A percentile compares a stretch with the other conserved stretches of the same genome.
Evolutionary conservation across 805 yeast genomes (phyloP).

Genomic region (Candida suzukii): DNA sequence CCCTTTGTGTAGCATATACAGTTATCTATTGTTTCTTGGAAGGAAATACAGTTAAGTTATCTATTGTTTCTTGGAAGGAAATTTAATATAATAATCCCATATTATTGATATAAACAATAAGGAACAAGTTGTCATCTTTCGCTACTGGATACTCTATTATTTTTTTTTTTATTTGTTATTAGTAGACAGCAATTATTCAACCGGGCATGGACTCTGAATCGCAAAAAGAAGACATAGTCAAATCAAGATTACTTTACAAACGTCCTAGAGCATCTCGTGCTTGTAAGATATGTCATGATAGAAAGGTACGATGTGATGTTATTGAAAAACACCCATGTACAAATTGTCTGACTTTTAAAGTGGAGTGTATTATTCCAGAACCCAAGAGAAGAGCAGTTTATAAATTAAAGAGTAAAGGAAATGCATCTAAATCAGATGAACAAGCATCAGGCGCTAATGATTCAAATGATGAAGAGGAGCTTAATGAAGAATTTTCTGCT

Average conservation of each 20-base stretch:
- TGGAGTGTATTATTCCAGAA: slow-evolving; percentile 60
- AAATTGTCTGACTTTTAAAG: slow-evolving; percentile 64
- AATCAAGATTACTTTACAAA: slow-evolving; percentile 15
- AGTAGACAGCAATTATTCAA: background rate
- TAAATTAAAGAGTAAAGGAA: background rate
- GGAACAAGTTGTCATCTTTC: no score
- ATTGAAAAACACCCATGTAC: slow-evolving; percentile 54
- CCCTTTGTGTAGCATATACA: no score
- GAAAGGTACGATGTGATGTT: slow-evolving; percentile 79
- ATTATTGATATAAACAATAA: no score
- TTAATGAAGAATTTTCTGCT: no score
- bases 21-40: no score
- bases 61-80: no score
- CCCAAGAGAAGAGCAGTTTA: slow-evolving; percentile 8
- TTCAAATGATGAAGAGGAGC: background rate
- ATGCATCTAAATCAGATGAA: background rate
- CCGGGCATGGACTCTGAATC: background rate
- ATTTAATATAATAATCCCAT: no score
- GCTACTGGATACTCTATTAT: no score
- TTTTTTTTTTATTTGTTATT: no score
- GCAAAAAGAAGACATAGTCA: background rate
- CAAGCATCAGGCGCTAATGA: background rate
- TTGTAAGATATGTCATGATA: slow-evolving; percentile 68
- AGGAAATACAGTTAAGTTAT: no score
- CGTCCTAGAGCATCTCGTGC: slow-evolving; percentile 64